phyloP scores from a whole-genome alignment of 176 grass and related monocot species.

The Cenchrus americanus region DNA sequence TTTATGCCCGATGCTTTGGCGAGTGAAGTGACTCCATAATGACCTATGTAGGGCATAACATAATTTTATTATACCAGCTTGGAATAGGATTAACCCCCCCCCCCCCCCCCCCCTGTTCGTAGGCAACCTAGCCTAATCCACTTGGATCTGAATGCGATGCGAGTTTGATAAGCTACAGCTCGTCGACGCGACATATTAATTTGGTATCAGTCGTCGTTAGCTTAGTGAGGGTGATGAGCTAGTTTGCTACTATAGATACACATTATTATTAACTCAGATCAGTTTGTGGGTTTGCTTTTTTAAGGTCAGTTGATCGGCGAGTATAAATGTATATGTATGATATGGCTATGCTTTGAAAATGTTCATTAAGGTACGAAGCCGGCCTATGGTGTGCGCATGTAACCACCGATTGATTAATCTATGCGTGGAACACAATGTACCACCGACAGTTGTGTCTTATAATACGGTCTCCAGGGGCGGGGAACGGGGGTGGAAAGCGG shows the following conservation, averaged over 20 bases:
- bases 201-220: not conserved
- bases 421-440: not conserved
- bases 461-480: constrained; percentile 40
- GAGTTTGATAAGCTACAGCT: constrained; percentile 18
- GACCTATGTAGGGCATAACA: constrained; percentile 10
- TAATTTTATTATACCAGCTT: constrained; percentile 44
- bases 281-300: not conserved
- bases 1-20: constrained; percentile 35
- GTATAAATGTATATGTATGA: too few relatives aligned
- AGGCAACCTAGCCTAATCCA: constrained; percentile 39
- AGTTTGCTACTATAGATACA: not conserved
- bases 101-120: too few relatives aligned
- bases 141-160: constrained; percentile 31
- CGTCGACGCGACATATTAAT: not conserved
- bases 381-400: not conserved
- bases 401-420: not conserved
- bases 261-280: too few relatives aligned
- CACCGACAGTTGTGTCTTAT: constrained; percentile 41
- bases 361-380: not conserved
- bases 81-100: not conserved
- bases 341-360: too few relatives aligned
- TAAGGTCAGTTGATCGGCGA: not conserved
- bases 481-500: not conserved
- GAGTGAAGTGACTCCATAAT: constrained; percentile 46
- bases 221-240: not conserved